Percentiles rank a stretch among this genome's conserved stretches.
Conservation (phyloP, 345 rosid genomes). For the Boechera retrofracta region DNA sequence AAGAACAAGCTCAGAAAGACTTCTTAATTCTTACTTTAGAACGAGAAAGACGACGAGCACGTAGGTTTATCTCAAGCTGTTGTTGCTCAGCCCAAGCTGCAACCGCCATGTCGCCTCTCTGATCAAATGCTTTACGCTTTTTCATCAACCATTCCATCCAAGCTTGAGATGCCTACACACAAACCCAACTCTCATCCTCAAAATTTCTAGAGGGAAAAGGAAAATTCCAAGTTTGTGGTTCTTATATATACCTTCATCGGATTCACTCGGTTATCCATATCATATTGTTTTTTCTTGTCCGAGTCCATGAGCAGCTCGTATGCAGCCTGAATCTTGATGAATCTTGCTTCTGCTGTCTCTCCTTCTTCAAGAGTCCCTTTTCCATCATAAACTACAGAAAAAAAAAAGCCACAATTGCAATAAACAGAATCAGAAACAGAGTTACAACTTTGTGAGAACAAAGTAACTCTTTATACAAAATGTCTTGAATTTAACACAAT, state of each 20-base stretch:
- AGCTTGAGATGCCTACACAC: constrained; percentile 87
- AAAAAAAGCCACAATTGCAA: constrained; percentile 26
- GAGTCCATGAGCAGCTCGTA: constrained; percentile 89
- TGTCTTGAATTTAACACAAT: too few species aligned
- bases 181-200: constrained; percentile 7
- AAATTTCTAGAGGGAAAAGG: neutral
- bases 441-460: neutral
- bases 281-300: constrained; percentile 75
- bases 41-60: constrained; percentile 88
- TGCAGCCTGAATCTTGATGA: constrained; percentile 98
- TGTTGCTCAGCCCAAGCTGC: constrained; percentile 99
- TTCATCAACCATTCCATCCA: constrained; percentile 98
- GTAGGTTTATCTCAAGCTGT: constrained; percentile 81
- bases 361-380: constrained; percentile 91
- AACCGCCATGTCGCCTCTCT: constrained; percentile 91
- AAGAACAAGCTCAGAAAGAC: constrained; percentile 16
- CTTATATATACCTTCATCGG: constrained; percentile 76
- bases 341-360: constrained; percentile 93
- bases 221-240: neutral
- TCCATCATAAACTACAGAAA: constrained; percentile 77
- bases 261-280: constrained; percentile 76
- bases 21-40: constrained; percentile 60
- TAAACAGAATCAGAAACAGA: constrained; percentile 12
- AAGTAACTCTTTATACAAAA: neutral
- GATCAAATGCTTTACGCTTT: constrained; percentile 93